phyloP scores from a whole-genome alignment of 768 basidiomycete species.

The Inosperma sp. region DNA sequence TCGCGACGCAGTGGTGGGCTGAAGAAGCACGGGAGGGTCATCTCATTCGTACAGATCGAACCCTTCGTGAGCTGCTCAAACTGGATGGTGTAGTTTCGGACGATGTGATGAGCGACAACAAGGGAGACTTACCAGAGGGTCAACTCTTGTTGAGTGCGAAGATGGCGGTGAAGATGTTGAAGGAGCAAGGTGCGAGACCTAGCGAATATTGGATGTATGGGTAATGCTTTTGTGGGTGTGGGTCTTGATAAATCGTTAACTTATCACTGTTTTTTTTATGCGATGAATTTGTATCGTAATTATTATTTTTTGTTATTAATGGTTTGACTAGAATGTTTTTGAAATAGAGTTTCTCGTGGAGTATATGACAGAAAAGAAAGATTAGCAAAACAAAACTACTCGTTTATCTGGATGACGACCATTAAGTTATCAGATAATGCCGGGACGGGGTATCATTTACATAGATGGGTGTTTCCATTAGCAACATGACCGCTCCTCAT shows the following conservation, averaged over 20 bases:
- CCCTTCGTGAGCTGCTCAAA: slow-evolving; percentile 43
- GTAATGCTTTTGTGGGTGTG: background rate
- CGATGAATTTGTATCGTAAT: no score
- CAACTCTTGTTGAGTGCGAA: slow-evolving; percentile 31
- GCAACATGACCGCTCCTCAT: no score
- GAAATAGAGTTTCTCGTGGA: no score
- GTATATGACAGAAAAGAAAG: no score
- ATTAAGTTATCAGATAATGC: no score
- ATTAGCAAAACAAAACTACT: no score
- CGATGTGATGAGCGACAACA: slow-evolving; percentile 23
- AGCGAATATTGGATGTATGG: slow-evolving; percentile 28
- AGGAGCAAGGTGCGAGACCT: slow-evolving; percentile 28
- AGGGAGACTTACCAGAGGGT: slow-evolving; percentile 25
- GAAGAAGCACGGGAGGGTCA: slow-evolving; percentile 49
- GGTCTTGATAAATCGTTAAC: slow-evolving; percentile 11
- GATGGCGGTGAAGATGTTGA: slow-evolving; percentile 27
- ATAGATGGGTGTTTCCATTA: no score
- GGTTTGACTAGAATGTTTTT: no score
- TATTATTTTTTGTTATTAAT: no score
- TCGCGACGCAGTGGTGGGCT: slow-evolving; percentile 51
- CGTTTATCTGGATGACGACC: no score
- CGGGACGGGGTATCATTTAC: no score
- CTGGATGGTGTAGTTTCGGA: slow-evolving; percentile 42
- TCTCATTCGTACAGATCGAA: slow-evolving; percentile 44
- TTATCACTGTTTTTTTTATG: no score